phyloP scores from a whole-genome alignment of 2,329 filamentous ascomycete genomes.

The Cephalotrichum gorgonifer region DNA sequence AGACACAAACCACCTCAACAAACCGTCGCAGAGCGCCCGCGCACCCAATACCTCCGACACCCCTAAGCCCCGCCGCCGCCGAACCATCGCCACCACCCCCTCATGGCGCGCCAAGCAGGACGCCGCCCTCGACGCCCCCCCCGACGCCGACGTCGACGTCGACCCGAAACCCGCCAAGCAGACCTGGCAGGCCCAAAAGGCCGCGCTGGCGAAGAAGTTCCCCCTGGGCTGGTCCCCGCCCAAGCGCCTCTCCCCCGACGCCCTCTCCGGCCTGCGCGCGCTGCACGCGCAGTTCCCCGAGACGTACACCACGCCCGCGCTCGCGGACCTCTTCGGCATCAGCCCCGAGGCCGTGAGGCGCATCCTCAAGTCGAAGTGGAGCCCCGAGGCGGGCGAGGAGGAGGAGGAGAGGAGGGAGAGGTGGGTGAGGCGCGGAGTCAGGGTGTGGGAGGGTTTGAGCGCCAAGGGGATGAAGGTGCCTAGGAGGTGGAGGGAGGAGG shows the following conservation, averaged over 20 bases:
- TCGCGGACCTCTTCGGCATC: constrained; percentile 74
- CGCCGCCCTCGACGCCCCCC: background rate
- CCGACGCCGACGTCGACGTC: background rate
- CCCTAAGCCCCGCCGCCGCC: background rate
- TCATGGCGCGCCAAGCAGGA: constrained; percentile 16
- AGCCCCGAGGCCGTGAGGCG: constrained; percentile 78
- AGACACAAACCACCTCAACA: too few species aligned
- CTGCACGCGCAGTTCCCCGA: constrained; percentile 69
- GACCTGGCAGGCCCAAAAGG: constrained; percentile 72
- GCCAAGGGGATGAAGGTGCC: constrained; percentile 53
- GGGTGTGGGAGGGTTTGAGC: constrained; percentile 49
- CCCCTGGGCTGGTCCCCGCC: constrained; percentile 70
- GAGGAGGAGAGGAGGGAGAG: constrained; percentile 46
- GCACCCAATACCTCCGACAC: background rate
- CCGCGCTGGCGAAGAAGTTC: constrained; percentile 66
- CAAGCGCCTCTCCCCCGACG: constrained; percentile 85
- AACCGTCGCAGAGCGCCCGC: too few species aligned
- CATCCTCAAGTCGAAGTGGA: constrained; percentile 74
- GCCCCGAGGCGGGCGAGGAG: constrained; percentile 45
- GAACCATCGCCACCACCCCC: background rate
- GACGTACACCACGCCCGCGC: constrained; percentile 61
- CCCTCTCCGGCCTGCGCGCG: constrained; percentile 78
- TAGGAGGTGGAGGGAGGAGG: constrained; percentile 46
- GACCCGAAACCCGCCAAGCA: constrained; percentile 11
- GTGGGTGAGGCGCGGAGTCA: constrained; percentile 51